A percentile compares a stretch with the other conserved stretches of the same genome.
These are phyloP conservation scores for Colletotrichum viniferum DNA, from an alignment of 2,329 filamentous ascomycete genomes.

Conservation along the genomic window DNA sequence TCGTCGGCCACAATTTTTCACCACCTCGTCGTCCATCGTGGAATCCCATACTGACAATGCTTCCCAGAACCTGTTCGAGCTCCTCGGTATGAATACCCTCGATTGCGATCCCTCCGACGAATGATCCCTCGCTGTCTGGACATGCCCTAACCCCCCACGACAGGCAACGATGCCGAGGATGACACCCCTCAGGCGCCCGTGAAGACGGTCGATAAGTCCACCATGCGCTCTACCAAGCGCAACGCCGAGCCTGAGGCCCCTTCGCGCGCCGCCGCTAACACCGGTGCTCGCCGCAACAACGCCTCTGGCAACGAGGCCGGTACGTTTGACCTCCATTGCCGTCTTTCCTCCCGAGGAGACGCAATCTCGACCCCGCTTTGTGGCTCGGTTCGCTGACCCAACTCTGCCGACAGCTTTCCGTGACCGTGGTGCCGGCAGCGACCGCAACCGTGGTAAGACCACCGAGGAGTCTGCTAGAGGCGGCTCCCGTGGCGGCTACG, in stretches of 20 bases:
- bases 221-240: constrained; percentile 79
- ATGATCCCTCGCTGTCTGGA: constrained; percentile 18
- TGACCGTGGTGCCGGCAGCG: constrained; percentile 81
- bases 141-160: constrained; percentile 23
- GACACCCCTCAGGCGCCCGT: constrained; percentile 82
- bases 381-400: not conserved
- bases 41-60: not conserved
- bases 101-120: constrained; percentile 23
- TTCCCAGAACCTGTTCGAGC: constrained; percentile 90
- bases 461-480: constrained; percentile 69
- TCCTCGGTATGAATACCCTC: constrained; percentile 78
- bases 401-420: constrained; percentile 73
- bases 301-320: constrained; percentile 84
- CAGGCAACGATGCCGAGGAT: constrained; percentile 67
- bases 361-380: constrained; percentile 16
- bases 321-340: constrained; percentile 53
- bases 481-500: constrained; percentile 60
- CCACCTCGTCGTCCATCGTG: not conserved
- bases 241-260: constrained; percentile 80
- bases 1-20: not conserved
- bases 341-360: constrained; percentile 2
- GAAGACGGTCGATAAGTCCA: constrained; percentile 87
- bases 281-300: constrained; percentile 57
- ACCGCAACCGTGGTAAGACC: constrained; percentile 81
- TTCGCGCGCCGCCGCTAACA: constrained; percentile 43